phyloP scores from a whole-genome alignment of 2,329 filamentous ascomycete genomes.

The Venturia asperata region DNA sequence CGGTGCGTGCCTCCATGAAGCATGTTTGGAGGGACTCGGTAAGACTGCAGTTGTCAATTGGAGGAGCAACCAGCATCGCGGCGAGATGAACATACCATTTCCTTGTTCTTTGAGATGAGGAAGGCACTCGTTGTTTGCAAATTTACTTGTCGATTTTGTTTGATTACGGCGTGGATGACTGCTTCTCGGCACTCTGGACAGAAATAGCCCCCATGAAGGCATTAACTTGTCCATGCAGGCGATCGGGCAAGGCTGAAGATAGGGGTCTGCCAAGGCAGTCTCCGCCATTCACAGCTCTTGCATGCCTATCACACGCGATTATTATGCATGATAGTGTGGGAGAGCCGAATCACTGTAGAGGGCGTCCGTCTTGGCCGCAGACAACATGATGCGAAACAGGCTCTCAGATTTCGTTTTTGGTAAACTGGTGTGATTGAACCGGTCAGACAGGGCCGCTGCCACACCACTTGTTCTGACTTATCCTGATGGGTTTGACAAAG shows the following conservation, averaged over 20 bases:
- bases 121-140: neutral
- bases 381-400: neutral
- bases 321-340: neutral
- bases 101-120: neutral
- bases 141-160: neutral
- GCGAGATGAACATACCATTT: neutral
- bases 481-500: neutral
- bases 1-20: neutral
- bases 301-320: neutral
- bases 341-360: neutral
- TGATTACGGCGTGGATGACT: neutral
- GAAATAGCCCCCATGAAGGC: neutral
- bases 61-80: neutral
- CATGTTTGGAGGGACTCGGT: neutral
- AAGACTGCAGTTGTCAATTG: neutral
- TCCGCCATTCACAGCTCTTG: neutral
- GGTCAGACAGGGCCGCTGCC: neutral
- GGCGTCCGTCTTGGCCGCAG: neutral
- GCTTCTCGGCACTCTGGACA: neutral
- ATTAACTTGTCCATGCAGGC: neutral
- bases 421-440: neutral
- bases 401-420: neutral
- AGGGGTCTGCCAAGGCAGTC: neutral
- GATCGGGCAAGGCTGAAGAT: slow-evolving; percentile 10
- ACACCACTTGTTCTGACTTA: neutral